Percentiles rank a stretch among this genome's conserved stretches.
phyloP scores from a whole-genome alignment of 2,329 filamentous ascomycete species.

The Fusarium sp. region DNA sequence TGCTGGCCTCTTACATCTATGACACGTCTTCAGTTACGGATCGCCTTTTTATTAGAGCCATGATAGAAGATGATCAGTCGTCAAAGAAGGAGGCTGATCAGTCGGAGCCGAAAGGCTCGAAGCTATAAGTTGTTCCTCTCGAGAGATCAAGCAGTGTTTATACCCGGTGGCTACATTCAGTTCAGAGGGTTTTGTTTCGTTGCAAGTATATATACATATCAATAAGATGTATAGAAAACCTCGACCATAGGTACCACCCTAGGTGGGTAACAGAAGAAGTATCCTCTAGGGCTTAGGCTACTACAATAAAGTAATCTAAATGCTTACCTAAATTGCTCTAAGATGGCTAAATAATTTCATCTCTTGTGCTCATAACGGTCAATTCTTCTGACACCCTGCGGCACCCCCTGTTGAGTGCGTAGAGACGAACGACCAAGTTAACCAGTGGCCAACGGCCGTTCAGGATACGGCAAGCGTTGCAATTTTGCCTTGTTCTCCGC shows the following conservation, averaged over 20 bases:
- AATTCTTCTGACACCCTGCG: too few relatives aligned
- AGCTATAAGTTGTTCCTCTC: neutral
- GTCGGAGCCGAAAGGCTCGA: neutral
- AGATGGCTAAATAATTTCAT: too few relatives aligned
- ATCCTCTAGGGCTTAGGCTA: too few relatives aligned
- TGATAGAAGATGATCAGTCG: neutral
- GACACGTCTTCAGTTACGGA: conserved; percentile 13
- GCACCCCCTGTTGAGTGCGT: neutral
- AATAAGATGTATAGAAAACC: neutral
- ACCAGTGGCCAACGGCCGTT: neutral
- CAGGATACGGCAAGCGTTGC: neutral
- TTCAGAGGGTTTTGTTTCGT: neutral
- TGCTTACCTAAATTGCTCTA: too few relatives aligned
- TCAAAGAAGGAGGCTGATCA: neutral
- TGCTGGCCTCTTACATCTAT: conserved; percentile 8
- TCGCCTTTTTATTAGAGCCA: conserved; percentile 9
- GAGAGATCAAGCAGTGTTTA: neutral
- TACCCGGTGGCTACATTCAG: neutral
- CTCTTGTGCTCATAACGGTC: too few relatives aligned
- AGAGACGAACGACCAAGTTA: neutral
- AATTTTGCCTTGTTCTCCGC: neutral
- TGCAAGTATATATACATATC: neutral
- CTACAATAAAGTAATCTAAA: too few relatives aligned
- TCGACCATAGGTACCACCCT: neutral
- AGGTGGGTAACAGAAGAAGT: too few relatives aligned